Base-by-base conservation (phyloP, 176 grass and related monocot genomes). In the Aechmea fasciata region DNA sequence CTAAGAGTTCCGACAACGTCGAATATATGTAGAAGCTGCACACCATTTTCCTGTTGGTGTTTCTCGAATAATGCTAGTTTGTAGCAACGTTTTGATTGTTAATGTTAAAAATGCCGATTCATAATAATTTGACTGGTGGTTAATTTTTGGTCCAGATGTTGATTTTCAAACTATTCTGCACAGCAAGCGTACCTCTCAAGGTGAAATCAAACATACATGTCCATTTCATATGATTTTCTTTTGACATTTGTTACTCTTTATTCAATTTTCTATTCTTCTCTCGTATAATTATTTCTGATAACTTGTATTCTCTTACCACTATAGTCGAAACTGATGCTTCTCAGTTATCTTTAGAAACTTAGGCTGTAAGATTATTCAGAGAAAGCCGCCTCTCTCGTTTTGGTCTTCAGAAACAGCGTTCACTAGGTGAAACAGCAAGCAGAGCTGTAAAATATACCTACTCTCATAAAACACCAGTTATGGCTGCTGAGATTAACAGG, bases 81-180 rank as follows among this genome's bases (percentile, higher is more conserved):
- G 65, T 62, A n/a, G 7, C 71, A 8, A 24, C 57, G 2, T 80
- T 61, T 57, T 29, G 33, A 11, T 72, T 67, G n/a, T 11, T 72
- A 10, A 11, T 49, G 33, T 64, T 63, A n/a, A 72, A 19, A 28
- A 47, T 80, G 41, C 72, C 33, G 7, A 76, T 20, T 64, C 19
- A 65, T 55, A 55, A 13, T 28, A 54, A 19, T 51, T 71, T 72
- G 59, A 71, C 8, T 52, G 62, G 54, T 76, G 71, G 49, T 49
- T 77, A 85, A 68, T 48, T 72, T 48, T 71, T 13, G 68, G 1
- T 80, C 73, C 83, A 76, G 68, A 85, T 85, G 83, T 75, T 85
- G 76, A 67, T 76, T 19, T 17, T 64, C 48, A 49, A 23, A 68
- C 73, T 76, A 55, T 24, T 85, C 83, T 72, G 83, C 75, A 77